Conservation (phyloP, 306 rosid genomes). For the Carpinus fangiana region DNA sequence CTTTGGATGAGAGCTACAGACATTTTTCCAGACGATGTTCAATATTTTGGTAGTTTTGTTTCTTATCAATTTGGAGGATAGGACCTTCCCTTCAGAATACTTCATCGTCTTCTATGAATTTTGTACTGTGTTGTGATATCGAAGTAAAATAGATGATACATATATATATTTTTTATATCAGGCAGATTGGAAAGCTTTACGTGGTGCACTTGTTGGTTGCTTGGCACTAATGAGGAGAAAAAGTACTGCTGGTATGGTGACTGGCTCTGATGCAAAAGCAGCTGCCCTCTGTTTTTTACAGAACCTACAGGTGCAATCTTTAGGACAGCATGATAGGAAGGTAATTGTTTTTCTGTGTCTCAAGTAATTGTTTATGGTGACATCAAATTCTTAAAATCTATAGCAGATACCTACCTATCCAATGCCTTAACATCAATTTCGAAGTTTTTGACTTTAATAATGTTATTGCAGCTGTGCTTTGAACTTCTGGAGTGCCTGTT, state of each 20-base stretch:
- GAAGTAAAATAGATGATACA: constrained; percentile 15
- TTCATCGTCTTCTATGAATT: neutral
- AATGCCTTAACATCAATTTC: neutral
- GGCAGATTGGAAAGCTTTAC: constrained; percentile 98
- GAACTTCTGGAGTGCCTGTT: constrained; percentile 78
- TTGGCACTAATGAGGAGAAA: constrained; percentile 78
- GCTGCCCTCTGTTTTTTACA: constrained; percentile 62
- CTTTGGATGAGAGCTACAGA: neutral
- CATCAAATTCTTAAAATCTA: constrained; percentile 15
- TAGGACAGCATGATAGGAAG: constrained; percentile 89
- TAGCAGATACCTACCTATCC: constrained; percentile 12
- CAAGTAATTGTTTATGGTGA: constrained; percentile 9
- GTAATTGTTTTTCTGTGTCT: constrained; percentile 35
- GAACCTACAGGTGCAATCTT: constrained; percentile 78
- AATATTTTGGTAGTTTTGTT: neutral
- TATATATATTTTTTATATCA: constrained; percentile 41
- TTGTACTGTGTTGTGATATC: neutral
- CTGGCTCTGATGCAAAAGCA: constrained; percentile 68
- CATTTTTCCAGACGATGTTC: neutral
- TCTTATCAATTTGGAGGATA: neutral
- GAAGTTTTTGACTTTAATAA: constrained; percentile 14
- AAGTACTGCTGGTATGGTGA: constrained; percentile 53
- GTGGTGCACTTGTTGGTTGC: constrained; percentile 96
- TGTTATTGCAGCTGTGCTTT: constrained; percentile 80
- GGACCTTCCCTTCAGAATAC: neutral